Conservation (phyloP, 176 grass and related monocot species). For the Aegilops umbellulata region DNA sequence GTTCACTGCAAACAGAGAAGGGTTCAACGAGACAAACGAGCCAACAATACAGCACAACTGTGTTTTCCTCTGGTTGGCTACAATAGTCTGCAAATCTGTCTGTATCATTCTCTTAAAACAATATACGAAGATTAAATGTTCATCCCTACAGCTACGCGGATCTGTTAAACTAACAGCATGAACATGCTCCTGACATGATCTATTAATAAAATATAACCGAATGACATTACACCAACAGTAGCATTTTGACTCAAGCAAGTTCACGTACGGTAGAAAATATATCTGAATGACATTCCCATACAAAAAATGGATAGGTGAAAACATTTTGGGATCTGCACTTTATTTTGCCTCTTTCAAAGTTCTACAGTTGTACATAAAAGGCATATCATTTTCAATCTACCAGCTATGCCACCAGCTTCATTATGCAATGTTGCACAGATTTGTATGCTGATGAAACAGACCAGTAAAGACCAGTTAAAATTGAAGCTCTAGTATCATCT, state of each 20-base stretch:
- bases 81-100: neutral
- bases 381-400: constrained; percentile 9
- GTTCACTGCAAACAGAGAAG: constrained; percentile 53
- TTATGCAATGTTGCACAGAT: neutral
- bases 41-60: neutral
- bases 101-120: neutral
- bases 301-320: neutral
- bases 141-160: neutral
- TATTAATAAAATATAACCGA: neutral
- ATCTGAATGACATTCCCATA: neutral
- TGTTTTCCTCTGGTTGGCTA: neutral
- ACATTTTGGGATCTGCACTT: neutral
- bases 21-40: constrained; percentile 18
- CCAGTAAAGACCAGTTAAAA: neutral
- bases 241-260: too few relatives aligned
- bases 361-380: neutral
- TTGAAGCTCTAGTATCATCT: neutral
- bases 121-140: neutral
- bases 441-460: constrained; percentile 14
- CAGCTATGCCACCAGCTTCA: constrained; percentile 1
- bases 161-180: neutral
- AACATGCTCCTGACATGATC: constrained; percentile 3
- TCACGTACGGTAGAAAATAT: too few relatives aligned
- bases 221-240: neutral
- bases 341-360: constrained; percentile 8